A percentile compares a stretch with the other conserved stretches of the same genome.
These are phyloP conservation scores for Beauveria scarabaeidicola DNA, from an alignment of 2,329 filamentous ascomycete genomes.

Conservation along the genomic window DNA sequence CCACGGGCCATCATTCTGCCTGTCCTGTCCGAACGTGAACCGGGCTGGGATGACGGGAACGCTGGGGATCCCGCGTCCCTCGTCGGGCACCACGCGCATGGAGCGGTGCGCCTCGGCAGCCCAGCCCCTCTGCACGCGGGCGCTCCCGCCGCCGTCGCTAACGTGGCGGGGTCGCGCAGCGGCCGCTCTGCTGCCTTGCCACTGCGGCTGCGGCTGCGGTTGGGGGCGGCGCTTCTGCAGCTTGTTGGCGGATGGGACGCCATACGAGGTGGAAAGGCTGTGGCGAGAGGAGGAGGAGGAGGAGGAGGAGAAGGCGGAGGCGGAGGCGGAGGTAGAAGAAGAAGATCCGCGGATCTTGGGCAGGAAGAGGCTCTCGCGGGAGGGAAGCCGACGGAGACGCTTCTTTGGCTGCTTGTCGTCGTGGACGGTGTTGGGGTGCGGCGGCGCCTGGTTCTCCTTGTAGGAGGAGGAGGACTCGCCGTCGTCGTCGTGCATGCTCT, in stretches of 20 bases:
- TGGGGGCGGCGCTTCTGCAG: constrained; percentile 19
- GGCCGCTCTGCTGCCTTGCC: background rate
- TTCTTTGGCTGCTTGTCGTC: constrained; percentile 28
- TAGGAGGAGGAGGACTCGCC: constrained; percentile 1
- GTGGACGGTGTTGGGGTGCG: constrained; percentile 27
- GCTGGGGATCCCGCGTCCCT: constrained; percentile 37
- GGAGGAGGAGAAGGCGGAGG: constrained; percentile 20
- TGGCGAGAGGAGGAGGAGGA: constrained; percentile 18
- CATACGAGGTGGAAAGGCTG: constrained; percentile 20
- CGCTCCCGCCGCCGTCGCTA: constrained; percentile 15
- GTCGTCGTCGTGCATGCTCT: constrained; percentile 11
- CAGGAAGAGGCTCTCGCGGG: constrained; percentile 31
- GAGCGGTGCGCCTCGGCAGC: constrained; percentile 18
- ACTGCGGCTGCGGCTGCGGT: constrained; percentile 2
- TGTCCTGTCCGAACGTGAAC: constrained; percentile 28
- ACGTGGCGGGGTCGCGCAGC: constrained; percentile 13
- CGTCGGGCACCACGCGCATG: constrained; percentile 35
- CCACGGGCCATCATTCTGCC: constrained; percentile 26
- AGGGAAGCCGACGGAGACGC: constrained; percentile 45
- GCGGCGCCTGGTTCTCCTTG: constrained; percentile 15
- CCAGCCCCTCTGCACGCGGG: constrained; percentile 20
- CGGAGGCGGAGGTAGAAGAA: constrained; percentile 18
- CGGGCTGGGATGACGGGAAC: constrained; percentile 37
- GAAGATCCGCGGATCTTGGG: constrained; percentile 24
- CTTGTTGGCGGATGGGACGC: constrained; percentile 14